phyloP scores from a whole-genome alignment of 768 basidiomycete genomes.

The Podaxis carcinomalis region DNA sequence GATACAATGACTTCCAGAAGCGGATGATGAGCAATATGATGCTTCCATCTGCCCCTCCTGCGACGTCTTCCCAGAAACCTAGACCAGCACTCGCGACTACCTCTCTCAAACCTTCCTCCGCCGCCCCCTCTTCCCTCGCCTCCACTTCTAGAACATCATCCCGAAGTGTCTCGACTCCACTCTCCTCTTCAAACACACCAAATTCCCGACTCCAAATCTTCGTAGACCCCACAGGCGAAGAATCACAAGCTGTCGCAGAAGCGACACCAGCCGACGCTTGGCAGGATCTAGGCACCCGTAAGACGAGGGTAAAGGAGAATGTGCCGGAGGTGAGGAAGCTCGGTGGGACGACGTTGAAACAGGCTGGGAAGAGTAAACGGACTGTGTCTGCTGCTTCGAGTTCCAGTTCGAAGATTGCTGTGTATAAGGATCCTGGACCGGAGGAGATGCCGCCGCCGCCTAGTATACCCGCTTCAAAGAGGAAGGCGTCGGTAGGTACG shows the following conservation, averaged over 20 bases:
- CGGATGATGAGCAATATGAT: slow-evolving; percentile 70
- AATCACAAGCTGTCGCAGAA: slow-evolving; percentile 32
- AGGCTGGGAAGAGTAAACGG: slow-evolving; percentile 54
- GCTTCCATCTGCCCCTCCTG: slow-evolving; percentile 32
- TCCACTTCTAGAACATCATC: slow-evolving; percentile 24
- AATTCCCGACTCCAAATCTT: slow-evolving; percentile 57
- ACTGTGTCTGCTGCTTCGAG: slow-evolving; percentile 34
- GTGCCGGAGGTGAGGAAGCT: slow-evolving; percentile 66
- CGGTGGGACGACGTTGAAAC: slow-evolving; percentile 60
- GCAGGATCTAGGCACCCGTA: slow-evolving; percentile 74
- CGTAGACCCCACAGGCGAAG: slow-evolving; percentile 61
- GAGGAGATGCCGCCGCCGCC: slow-evolving; percentile 43
- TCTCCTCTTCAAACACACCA: slow-evolving; percentile 38
- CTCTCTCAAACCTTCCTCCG: slow-evolving; percentile 33
- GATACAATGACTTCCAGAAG: slow-evolving; percentile 86
- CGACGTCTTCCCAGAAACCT: slow-evolving; percentile 26
- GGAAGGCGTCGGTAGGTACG: slow-evolving; percentile 11
- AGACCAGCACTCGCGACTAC: slow-evolving; percentile 36
- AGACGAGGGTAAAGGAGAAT: slow-evolving; percentile 77
- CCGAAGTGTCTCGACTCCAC: slow-evolving; percentile 16
- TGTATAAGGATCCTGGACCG: slow-evolving; percentile 60
- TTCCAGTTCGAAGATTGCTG: slow-evolving; percentile 49
- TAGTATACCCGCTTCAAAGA: slow-evolving; percentile 19
- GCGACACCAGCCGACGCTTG: slow-evolving; percentile 46
- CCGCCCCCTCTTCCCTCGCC: not conserved